Evolutionary conservation across 768 basidiomycete genomes (phyloP).

Genomic region (Candolleomyces aberdarensis): DNA sequence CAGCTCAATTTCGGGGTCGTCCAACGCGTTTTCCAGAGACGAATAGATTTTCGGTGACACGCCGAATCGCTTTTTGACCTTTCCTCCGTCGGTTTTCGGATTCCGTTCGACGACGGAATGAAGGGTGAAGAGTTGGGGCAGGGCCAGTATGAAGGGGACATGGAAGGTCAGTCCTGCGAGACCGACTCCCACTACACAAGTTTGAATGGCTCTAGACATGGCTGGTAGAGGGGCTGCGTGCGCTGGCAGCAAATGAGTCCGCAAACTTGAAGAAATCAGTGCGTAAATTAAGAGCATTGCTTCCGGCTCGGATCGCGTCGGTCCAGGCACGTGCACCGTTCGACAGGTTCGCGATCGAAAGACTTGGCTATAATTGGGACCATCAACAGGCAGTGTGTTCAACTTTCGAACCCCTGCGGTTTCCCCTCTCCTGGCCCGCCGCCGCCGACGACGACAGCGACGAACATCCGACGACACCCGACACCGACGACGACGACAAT

Average conservation of each 20-base stretch:
- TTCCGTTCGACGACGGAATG: conserved; percentile 76
- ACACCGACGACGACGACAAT: neutral
- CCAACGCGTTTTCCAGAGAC: conserved; percentile 57
- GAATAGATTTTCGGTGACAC: conserved; percentile 54
- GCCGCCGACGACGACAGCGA: conserved; percentile 1
- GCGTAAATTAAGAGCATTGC: too few relatives aligned
- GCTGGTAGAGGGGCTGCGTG: neutral
- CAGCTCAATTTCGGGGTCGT: conserved; percentile 62
- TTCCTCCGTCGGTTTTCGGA: conserved; percentile 56
- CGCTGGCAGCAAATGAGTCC: neutral
- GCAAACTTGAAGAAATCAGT: too few relatives aligned
- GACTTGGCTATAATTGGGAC: neutral
- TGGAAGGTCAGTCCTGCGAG: conserved; percentile 79
- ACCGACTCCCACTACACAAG: conserved; percentile 75
- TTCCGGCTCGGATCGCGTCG: neutral
- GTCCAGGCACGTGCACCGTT: too few relatives aligned
- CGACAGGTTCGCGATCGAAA: neutral
- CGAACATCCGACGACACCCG: neutral
- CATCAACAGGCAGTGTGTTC: neutral
- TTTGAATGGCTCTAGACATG: conserved; percentile 52
- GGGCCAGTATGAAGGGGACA: conserved; percentile 70
- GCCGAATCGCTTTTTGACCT: conserved; percentile 64
- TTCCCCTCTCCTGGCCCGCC: neutral
- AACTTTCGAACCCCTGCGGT: neutral
- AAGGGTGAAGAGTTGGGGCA: conserved; percentile 67